Base-by-base conservation (phyloP, 192 early-diverging fungal species). In the Backusella australiensis region DNA sequence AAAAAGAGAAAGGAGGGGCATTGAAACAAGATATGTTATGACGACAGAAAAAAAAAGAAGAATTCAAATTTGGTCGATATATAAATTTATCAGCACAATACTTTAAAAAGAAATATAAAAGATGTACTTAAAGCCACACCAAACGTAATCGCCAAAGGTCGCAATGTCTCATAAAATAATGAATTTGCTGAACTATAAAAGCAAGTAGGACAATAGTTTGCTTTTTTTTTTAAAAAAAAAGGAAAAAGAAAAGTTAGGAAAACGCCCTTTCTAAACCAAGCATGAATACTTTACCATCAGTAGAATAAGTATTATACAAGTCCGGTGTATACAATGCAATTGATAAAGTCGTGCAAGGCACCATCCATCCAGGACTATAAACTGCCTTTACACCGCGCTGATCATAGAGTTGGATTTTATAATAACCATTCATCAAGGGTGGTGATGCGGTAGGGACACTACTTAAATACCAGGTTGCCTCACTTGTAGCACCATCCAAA, bases 361-460 rank as follows among this genome's bases (percentile, higher is more conserved):
- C 23, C 11, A 79, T 59, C 81, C 81, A 82, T 6, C 81, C 81
- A 19, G 74, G 74, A 17, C 39, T 56, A 44, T 74, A 39, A 15
- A 41, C 41, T 9, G 71, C 77, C 6, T 65, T 71, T 15, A 70
- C 38, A 34, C 81, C 81, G 32, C 77, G 81, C 59, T 82, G 81
- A 67, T 82, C 81, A 44, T 76, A 76, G 1, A 82, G 26, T 32
- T 73, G 69, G 17, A 82, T 82, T 11, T 78, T 78, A 65, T 82
- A 82, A 35, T 38, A 73, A 5, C 77, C 81, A 41, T 78, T 78
- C 63, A 79, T 74, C 65, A 82, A 69, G n/a, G 81, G 81, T 68
- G 67, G 67, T 17, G 26, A 34, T 9, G 26, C 17, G 7, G 34
- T 68, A 15, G 67, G 67, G 17, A 36, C 9, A 17, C 19, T 36